These are phyloP conservation scores for Sabuloglossum arenarium DNA, from an alignment of 495 filamentous ascomycete species.

Conservation along the genomic window DNA sequence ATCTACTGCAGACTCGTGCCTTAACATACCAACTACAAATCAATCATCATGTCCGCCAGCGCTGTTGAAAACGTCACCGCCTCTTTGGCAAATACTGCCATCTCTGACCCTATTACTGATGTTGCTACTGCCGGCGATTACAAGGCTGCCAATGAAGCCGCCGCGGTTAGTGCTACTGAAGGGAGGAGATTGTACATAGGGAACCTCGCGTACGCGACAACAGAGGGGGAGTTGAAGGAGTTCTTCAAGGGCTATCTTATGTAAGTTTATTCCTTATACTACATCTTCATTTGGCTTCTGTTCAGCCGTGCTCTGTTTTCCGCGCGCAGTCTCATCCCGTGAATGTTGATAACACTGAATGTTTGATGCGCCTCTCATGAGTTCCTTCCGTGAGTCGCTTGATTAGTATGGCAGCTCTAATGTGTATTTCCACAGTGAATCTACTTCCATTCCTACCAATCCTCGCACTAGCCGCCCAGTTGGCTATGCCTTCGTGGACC, in stretches of 20 bases:
- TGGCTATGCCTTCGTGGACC: slow-evolving; percentile 96
- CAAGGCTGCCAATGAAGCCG: slow-evolving; percentile 50
- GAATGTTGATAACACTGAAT: neutral
- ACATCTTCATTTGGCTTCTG: neutral
- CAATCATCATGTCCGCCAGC: slow-evolving; percentile 4
- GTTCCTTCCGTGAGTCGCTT: neutral
- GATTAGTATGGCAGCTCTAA: neutral
- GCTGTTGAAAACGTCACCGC: slow-evolving; percentile 64
- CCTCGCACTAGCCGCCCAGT: slow-evolving; percentile 95
- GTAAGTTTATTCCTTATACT: slow-evolving; percentile 38
- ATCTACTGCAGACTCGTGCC: neutral
- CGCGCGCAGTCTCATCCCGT: neutral
- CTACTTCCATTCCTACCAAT: slow-evolving; percentile 95
- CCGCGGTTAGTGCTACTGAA: slow-evolving; percentile 89
- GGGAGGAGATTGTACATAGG: slow-evolving; percentile 98
- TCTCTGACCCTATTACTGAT: slow-evolving; percentile 25
- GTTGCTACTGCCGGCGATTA: slow-evolving; percentile 16
- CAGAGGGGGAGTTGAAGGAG: slow-evolving; percentile 96
- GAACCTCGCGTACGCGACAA: slow-evolving; percentile 99
- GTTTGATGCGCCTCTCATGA: neutral
- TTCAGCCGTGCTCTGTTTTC: neutral
- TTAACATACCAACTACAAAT: neutral
- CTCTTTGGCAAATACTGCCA: slow-evolving; percentile 53
- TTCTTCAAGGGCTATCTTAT: slow-evolving; percentile 97
- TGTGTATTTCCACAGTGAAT: slow-evolving; percentile 41